A percentile compares a stretch with the other conserved stretches of the same genome.
Conservation (phyloP, 768 basidiomycete genomes). For the Mycena haematopus region DNA sequence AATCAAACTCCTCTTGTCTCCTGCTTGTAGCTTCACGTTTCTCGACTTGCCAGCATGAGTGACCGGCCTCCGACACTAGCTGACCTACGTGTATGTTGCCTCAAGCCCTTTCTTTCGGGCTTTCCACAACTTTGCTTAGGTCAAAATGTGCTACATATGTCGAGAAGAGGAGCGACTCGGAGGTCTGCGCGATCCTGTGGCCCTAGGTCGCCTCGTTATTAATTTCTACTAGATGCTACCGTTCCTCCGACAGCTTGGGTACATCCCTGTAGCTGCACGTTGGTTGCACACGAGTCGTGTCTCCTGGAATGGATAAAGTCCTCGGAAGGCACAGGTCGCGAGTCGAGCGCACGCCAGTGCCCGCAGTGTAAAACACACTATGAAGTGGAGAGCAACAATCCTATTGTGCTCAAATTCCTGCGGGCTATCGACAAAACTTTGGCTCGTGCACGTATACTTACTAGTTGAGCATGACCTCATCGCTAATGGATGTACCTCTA, state of each 20-base stretch:
- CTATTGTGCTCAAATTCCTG: conserved; percentile 55
- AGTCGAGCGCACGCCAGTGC: conserved; percentile 76
- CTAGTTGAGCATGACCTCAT: too few relatives aligned
- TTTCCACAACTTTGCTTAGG: conserved; percentile 36
- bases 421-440: conserved; percentile 58
- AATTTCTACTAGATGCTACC: conserved; percentile 45
- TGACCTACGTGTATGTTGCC: conserved; percentile 23
- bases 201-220: neutral
- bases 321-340: conserved; percentile 63
- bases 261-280: conserved; percentile 82
- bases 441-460: conserved; percentile 45
- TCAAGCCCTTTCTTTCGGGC: too few relatives aligned
- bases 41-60: neutral
- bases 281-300: conserved; percentile 82
- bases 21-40: neutral
- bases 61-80: conserved; percentile 27
- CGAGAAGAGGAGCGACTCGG: conserved; percentile 55
- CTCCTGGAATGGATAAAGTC: conserved; percentile 81
- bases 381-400: conserved; percentile 70
- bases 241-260: conserved; percentile 66
- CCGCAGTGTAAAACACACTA: conserved; percentile 77
- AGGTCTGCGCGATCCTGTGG: conserved; percentile 1
- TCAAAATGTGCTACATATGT: conserved; percentile 85
- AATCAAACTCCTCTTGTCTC: neutral
- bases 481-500: neutral